Conservation (phyloP, 768 basidiomycete genomes). For the Scleroderma citrinum region DNA sequence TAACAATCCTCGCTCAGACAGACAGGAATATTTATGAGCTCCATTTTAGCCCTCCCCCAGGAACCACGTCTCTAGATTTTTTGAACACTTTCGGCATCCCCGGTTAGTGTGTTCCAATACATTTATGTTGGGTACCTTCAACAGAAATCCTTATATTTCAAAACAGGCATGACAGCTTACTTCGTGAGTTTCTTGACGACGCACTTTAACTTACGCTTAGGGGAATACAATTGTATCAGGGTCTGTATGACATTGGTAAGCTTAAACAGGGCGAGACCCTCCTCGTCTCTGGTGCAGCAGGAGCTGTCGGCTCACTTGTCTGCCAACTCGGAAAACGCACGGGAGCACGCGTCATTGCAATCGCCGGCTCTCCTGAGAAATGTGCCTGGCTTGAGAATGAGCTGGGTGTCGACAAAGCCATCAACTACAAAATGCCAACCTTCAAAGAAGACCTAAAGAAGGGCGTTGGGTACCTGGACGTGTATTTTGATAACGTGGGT, state of each 20-base stretch:
- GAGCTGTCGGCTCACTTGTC: constrained; percentile 77
- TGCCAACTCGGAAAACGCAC: constrained; percentile 79
- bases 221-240: constrained; percentile 37
- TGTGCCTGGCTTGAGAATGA: constrained; percentile 82
- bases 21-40: background rate
- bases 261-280: constrained; percentile 82
- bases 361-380: constrained; percentile 82
- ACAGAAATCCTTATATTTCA: background rate
- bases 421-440: constrained; percentile 81
- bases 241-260: constrained; percentile 73
- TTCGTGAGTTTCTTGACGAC: constrained; percentile 46
- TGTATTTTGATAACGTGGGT: constrained; percentile 81
- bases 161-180: constrained; percentile 81
- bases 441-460: constrained; percentile 71
- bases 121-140: background rate
- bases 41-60: constrained; percentile 45
- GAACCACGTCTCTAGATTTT: constrained; percentile 66
- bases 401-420: constrained; percentile 71
- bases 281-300: constrained; percentile 87
- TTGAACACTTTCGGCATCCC: constrained; percentile 72
- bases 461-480: constrained; percentile 69
- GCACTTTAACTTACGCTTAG: constrained; percentile 3
- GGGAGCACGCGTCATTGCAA: constrained; percentile 80
- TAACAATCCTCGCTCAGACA: background rate
- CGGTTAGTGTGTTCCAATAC: constrained; percentile 38